A percentile compares a stretch with the other conserved stretches of the same genome.
Evolutionary conservation across 2,329 filamentous ascomycete genomes (phyloP).

Genomic region (Colletotrichum destructivum): DNA sequence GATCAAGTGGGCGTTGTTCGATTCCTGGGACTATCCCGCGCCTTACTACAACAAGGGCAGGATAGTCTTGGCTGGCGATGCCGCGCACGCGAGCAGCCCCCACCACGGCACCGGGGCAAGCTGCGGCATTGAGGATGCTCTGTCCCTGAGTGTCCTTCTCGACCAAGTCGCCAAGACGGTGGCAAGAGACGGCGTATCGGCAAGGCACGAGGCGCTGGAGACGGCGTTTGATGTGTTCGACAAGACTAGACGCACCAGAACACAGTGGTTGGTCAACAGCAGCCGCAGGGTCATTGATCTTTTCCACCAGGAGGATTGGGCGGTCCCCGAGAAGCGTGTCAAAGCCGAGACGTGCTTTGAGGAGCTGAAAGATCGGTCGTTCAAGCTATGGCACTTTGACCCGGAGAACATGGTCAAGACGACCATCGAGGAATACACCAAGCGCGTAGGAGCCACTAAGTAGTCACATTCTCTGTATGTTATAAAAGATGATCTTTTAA

Average conservation of each 20-base stretch:
- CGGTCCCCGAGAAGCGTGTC: background rate
- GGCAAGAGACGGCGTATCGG: background rate
- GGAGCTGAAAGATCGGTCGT: slow-evolving; percentile 1
- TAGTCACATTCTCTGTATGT: too few relatives aligned
- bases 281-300: slow-evolving; percentile 2
- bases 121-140: slow-evolving; percentile 56
- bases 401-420: slow-evolving; percentile 4
- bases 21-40: slow-evolving; percentile 27
- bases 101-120: slow-evolving; percentile 60
- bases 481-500: too few relatives aligned
- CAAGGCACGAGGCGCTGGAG: slow-evolving; percentile 28
- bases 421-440: background rate
- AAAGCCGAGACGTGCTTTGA: background rate
- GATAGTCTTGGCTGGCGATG: slow-evolving; percentile 61
- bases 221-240: background rate
- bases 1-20: slow-evolving; percentile 42
- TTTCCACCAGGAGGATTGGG: slow-evolving; percentile 3
- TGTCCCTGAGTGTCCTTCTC: slow-evolving; percentile 32
- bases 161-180: background rate
- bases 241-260: slow-evolving; percentile 2
- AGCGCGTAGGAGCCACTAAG: background rate
- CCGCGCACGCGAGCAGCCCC: slow-evolving; percentile 64
- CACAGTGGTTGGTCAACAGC: slow-evolving; percentile 5
- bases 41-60: slow-evolving; percentile 46
- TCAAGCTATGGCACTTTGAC: slow-evolving; percentile 15